Evolutionary conservation across 73 alveolate species (phyloP).

Genomic region (Paramecium caudatum): DNA sequence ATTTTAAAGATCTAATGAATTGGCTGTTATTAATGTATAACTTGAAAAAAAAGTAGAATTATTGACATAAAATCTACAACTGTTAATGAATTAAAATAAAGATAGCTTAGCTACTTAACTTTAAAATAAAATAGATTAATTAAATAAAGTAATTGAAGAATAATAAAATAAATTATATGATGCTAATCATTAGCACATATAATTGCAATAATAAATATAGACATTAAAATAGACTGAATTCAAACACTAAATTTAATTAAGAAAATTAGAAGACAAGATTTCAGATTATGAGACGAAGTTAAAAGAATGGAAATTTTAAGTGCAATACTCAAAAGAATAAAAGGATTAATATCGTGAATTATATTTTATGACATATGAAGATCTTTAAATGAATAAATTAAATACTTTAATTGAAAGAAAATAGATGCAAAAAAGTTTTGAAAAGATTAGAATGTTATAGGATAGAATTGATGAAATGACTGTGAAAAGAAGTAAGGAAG

Average conservation of each 20-base stretch:
- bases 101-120: conserved; percentile 16
- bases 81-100: conserved; percentile 54
- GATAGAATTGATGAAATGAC: conserved; percentile 67
- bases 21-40: conserved; percentile 20
- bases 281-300: background rate
- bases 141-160: background rate
- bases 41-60: conserved; percentile 48
- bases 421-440: conserved; percentile 27
- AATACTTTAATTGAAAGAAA: conserved; percentile 2
- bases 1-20: conserved; percentile 61
- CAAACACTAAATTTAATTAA: conserved; percentile 51
- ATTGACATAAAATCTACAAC: background rate
- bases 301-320: background rate
- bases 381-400: background rate
- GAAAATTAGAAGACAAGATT: conserved; percentile 22
- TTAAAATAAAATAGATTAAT: background rate
- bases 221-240: conserved; percentile 7
- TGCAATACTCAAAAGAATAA: background rate
- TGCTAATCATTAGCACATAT: background rate
- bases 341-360: conserved; percentile 29
- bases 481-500: conserved; percentile 51
- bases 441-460: conserved; percentile 56
- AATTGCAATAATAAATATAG: background rate
- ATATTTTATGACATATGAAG: conserved; percentile 37
- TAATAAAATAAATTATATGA: background rate